A percentile compares a stretch with the other conserved stretches of the same genome.
Conservation (phyloP, 306 rosid species). For the Erythrophleum fordii region DNA sequence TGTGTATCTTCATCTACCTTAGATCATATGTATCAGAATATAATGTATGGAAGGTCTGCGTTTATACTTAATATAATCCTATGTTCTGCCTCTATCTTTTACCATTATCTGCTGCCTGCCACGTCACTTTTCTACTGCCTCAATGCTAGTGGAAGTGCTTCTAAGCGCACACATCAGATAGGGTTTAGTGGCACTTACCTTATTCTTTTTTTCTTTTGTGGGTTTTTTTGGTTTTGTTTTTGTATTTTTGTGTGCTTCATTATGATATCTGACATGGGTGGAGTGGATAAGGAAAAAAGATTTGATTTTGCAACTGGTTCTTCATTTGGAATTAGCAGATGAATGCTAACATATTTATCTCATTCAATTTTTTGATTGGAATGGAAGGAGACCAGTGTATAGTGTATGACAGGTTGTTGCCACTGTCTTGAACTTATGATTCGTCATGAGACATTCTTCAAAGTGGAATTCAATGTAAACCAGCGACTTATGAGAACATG, state of each 20-base stretch:
- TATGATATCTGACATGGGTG: neutral
- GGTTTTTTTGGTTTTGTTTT: neutral
- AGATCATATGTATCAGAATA: constrained; percentile 40
- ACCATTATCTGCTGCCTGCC: neutral
- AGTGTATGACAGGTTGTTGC: neutral
- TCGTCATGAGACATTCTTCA: constrained; percentile 24
- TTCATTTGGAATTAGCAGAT: neutral
- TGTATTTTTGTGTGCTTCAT: neutral
- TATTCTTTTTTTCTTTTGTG: neutral
- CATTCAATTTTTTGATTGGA: constrained; percentile 8
- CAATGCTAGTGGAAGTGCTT: neutral
- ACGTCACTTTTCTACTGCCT: neutral
- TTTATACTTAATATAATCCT: constrained; percentile 27
- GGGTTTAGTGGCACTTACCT: neutral
- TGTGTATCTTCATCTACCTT: constrained; percentile 39
- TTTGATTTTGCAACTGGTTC: neutral
- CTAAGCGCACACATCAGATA: neutral
- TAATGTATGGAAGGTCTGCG: constrained; percentile 39
- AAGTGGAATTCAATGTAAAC: neutral
- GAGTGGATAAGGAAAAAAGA: neutral
- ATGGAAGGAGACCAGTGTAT: neutral
- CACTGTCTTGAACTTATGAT: neutral
- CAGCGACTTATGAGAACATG: neutral
- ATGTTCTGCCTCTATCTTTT: constrained; percentile 17
- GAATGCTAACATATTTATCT: neutral